phyloP scores from a whole-genome alignment of 371 early-diverging fungal genomes.

The Mucor piriformis region DNA sequence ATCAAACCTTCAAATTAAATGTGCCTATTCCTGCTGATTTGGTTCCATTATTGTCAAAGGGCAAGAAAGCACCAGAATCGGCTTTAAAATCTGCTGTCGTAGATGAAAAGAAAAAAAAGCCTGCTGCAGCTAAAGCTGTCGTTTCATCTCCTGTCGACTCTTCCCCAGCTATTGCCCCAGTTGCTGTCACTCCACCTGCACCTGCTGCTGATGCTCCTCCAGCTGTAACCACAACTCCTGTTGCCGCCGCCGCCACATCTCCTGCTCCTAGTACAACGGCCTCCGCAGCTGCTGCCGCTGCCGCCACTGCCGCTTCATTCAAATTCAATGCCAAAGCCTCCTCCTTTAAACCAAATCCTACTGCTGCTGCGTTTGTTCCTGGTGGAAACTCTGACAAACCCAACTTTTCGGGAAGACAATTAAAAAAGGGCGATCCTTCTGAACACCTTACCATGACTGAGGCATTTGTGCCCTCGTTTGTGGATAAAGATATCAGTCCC shows the following conservation, averaged over 20 bases:
- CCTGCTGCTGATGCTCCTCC: conserved; percentile 2
- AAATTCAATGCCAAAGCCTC: conserved; percentile 87
- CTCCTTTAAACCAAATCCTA: conserved; percentile 87
- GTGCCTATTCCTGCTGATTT: conserved; percentile 80
- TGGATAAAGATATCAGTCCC: conserved; percentile 29
- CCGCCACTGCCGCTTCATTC: conserved; percentile 48
- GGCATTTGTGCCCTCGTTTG: conserved; percentile 38
- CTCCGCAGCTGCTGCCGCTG: conserved; percentile 23
- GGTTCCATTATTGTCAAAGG: conserved; percentile 68
- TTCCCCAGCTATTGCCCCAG: not conserved
- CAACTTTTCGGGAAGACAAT: conserved; percentile 29
- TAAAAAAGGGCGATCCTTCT: conserved; percentile 22
- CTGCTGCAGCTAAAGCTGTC: not conserved
- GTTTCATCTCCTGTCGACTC: not conserved
- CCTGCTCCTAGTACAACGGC: conserved; percentile 22
- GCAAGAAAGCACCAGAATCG: conserved; percentile 30
- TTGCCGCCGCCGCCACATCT: not conserved
- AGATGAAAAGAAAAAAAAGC: not conserved
- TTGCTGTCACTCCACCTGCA: not conserved
- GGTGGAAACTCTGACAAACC: conserved; percentile 34
- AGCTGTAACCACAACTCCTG: conserved; percentile 5
- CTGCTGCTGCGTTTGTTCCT: conserved; percentile 79
- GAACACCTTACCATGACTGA: conserved; percentile 33
- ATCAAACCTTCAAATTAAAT: conserved; percentile 72
- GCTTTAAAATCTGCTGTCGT: not conserved